Percentiles rank a stretch among this genome's conserved stretches.
These are phyloP conservation scores for Phialocephala subalpina DNA, from an alignment of 2,329 filamentous ascomycete genomes.

Conservation along the genomic window DNA sequence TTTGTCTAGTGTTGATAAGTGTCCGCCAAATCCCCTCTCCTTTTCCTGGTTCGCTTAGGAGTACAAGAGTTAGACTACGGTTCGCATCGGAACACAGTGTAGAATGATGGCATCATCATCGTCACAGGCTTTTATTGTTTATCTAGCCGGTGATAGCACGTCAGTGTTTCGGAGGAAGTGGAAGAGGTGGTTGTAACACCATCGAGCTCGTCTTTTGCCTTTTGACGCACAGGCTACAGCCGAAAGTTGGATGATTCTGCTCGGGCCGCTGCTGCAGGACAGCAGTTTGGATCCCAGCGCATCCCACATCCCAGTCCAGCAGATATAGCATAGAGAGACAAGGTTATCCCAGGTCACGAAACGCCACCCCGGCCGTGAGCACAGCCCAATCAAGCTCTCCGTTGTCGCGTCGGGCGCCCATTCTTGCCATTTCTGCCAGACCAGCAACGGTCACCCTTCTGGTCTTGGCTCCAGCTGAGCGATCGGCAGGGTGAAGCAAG, in stretches of 20 bases:
- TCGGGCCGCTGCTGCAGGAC: slow-evolving; percentile 9
- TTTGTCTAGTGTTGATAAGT: neutral
- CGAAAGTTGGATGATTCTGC: neutral
- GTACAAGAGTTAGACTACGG: neutral
- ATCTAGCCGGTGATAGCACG: slow-evolving; percentile 4
- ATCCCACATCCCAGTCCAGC: neutral
- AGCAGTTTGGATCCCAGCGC: neutral
- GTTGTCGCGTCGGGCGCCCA: neutral
- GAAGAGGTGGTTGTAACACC: neutral
- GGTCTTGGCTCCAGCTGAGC: slow-evolving; percentile 24
- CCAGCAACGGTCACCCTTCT: neutral
- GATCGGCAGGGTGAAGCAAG: slow-evolving; percentile 12
- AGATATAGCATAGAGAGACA: neutral
- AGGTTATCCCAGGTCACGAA: neutral
- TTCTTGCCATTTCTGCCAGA: neutral
- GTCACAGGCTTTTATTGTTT: neutral
- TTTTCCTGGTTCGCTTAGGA: slow-evolving; percentile 4
- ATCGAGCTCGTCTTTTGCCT: slow-evolving; percentile 4
- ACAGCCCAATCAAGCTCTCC: neutral
- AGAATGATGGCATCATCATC: neutral
- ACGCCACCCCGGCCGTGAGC: neutral
- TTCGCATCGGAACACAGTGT: neutral
- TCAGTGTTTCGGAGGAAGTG: neutral
- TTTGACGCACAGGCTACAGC: neutral
- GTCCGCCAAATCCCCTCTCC: neutral